Evolutionary conservation across 1,284 basidiomycete species (phyloP), one percentile per base, ranked within the genome.

Genomic region (Pascua guehoae): DNA sequence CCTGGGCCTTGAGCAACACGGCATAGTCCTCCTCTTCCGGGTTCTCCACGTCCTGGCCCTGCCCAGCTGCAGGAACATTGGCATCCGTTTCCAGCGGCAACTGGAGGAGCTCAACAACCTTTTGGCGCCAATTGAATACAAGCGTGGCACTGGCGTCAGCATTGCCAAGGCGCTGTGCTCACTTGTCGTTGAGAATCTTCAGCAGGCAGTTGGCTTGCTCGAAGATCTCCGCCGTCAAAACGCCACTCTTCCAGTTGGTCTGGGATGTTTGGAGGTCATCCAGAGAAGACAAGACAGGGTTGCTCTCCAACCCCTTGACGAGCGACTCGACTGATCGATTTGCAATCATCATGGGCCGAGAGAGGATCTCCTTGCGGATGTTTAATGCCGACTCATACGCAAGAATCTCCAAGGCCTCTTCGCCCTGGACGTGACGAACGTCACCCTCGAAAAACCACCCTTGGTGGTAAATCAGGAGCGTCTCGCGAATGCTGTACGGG

Each of bases 1-100:
- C 72, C 60, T 78, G 76, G 14, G 70, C 69, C 47, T 72, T 65
- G 8, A 78, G 56, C 1, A 69, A 70, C 43, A 70, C 59, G 3
- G 72, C 71, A 52, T 76, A 78, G 48, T 70, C 68, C 51, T 78
- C 76, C n/a, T 65, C 59, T 14, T 74, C 74, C 1, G 72, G 69
- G 49, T 72, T 58, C 52, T 68, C 65, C 2, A 71, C 66, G 8
- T 71, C 65, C 16, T 56, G 54, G 1, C 63, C 66, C 16, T 68
- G 42, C 1, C 58, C 67, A 8, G 54, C 63, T 5, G 53, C 56
- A 1, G 48, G 53, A 5, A 65, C 46, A 0, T 63, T 62, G 2
- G 51, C 60, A 1, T 54, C 57, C n/a, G 66, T 64, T 12, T 75
- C 73, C 14, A 78, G 57, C 2, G 70, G 66, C 2, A 63, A 54